Evolutionary conservation across 176 grass and related monocot genomes (phyloP), one percentile per base, ranked within the genome.

Genomic region (Phragmites australis): DNA sequence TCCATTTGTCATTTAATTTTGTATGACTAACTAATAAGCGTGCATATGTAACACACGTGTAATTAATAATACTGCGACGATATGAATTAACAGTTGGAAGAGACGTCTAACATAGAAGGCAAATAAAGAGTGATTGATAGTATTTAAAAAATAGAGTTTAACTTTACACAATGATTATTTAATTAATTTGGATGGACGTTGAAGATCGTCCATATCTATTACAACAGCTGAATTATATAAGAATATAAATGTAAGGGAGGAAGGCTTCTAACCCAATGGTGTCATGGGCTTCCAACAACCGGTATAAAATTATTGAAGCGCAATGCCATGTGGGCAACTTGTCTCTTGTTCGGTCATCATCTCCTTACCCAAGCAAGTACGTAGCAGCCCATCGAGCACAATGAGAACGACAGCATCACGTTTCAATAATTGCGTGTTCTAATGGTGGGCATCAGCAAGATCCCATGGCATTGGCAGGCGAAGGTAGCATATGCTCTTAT

Each of bases 401-500:
- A 68, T 51, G 75, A 48, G 58, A 74, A 75, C 50, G 51, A 79
- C 77, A 54, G 53, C 68, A 25, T 74, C 81, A 66, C 51, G 31
- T 65, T 49, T 65, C 86, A 83, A 73, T 75, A 56, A 55, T 56
- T 32, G 23, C 55, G 6, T 57, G 12, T 57, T 32, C 32, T 57
- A 31, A 5, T 54, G 25, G 8, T 27, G 23, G 19, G n/a, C 17
- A 26, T 8, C 40, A 49, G 62, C 14, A 19, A 47, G 9, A 74
- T 74, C 3, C 21, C 34, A 43, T 6, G 75, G 18, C 69, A 46
- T 74, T 75, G 86, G 30, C 49, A 30, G 80, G 56, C 37, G 49
- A 78, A 66, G 80, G 66, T 83, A 73, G 75, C 87, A 58, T 79
- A 16, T 68, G 75, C 25, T 84, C 59, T 57, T 50, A 70, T 68